Conservation (phyloP, 345 rosid species). For the Melaleuca quinquenervia region DNA sequence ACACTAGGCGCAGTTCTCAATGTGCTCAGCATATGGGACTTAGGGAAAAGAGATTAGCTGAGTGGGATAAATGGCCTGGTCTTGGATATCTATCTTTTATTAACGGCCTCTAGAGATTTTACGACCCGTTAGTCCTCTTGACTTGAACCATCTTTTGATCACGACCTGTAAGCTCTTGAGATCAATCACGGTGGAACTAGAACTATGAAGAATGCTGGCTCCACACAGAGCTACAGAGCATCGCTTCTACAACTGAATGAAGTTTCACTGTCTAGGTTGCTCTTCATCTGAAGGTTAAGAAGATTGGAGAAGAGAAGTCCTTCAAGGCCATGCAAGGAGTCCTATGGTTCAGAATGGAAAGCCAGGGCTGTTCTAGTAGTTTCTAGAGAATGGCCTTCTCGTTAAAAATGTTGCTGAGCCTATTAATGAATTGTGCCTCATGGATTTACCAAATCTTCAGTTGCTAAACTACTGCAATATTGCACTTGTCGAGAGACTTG, state of each 20-base stretch:
- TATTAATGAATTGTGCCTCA: neutral
- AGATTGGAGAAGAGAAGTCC: conserved; percentile 43
- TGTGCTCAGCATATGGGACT: neutral
- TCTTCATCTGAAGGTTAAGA: conserved; percentile 23
- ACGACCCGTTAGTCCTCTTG: conserved; percentile 9
- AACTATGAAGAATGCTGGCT: conserved; percentile 54
- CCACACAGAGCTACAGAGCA: conserved; percentile 38
- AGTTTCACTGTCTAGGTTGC: conserved; percentile 37
- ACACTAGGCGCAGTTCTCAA: neutral
- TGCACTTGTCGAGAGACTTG: neutral
- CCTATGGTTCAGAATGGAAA: neutral
- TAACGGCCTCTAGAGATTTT: neutral
- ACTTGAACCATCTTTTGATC: conserved; percentile 80
- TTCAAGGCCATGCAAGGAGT: conserved; percentile 25
- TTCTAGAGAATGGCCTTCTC: neutral
- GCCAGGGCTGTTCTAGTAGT: neutral
- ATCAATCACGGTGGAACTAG: neutral
- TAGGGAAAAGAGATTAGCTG: neutral
- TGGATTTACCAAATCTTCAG: neutral
- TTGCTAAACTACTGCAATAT: neutral
- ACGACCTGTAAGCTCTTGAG: conserved; percentile 25
- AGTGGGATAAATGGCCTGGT: neutral
- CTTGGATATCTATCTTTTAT: neutral
- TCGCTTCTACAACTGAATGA: conserved; percentile 28
- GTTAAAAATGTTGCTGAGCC: neutral